Percentiles rank a stretch among this genome's conserved stretches.
Conservation (phyloP, 768 basidiomycete genomes). For the Termitomyces heimii region DNA sequence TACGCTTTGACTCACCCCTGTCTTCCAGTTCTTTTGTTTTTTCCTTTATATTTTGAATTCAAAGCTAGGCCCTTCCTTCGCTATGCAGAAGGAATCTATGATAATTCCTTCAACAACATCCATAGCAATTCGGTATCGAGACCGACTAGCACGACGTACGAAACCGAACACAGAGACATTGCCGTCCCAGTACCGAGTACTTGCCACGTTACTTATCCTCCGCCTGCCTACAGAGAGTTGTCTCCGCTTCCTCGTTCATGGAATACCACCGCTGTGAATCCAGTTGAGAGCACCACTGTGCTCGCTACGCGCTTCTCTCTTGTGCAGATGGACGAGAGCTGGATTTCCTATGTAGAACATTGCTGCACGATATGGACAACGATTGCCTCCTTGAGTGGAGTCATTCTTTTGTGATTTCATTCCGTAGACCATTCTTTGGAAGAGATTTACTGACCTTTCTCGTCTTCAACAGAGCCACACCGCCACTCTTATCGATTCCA, state of each 20-base stretch:
- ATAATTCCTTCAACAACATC: too few relatives aligned
- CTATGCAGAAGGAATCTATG: not conserved
- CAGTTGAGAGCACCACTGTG: too few relatives aligned
- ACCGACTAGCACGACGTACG: not conserved
- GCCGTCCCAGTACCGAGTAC: not conserved
- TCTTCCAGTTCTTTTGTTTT: not conserved
- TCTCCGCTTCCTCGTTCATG: not conserved
- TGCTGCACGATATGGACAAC: too few relatives aligned
- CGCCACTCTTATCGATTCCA: too few relatives aligned
- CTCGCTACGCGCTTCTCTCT: too few relatives aligned
- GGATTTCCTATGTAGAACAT: too few relatives aligned
- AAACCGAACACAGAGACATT: not conserved
- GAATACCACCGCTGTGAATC: not conserved
- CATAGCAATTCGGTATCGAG: not conserved
- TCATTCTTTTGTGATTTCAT: too few relatives aligned
- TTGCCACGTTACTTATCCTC: not conserved
- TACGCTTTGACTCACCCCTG: not conserved
- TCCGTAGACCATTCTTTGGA: too few relatives aligned
- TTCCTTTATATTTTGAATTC: not conserved
- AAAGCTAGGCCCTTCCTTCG: not conserved
- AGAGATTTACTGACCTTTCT: too few relatives aligned
- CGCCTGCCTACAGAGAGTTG: not conserved
- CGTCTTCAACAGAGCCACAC: too few relatives aligned
- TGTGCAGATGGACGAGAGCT: too few relatives aligned
- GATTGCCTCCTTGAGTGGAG: too few relatives aligned